Conservation (phyloP, 805 yeast species). For the Lipomyces yamadae region DNA sequence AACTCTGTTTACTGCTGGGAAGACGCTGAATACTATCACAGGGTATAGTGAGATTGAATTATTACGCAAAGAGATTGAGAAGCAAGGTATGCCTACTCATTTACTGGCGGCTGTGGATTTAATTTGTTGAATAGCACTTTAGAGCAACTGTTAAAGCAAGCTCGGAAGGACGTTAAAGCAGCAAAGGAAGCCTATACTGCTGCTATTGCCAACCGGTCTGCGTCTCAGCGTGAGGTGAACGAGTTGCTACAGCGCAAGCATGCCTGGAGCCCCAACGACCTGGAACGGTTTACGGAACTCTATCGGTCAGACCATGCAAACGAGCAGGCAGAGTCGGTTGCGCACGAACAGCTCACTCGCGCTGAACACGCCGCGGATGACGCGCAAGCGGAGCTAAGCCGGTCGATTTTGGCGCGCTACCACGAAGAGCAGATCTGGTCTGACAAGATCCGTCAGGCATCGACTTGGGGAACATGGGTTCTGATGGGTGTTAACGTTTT, state of each 20-base stretch:
- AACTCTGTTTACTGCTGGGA: constrained; percentile 47
- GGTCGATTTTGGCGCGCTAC: constrained; percentile 81
- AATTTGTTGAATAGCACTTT: constrained; percentile 38
- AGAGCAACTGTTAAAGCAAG: constrained; percentile 58
- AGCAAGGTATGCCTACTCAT: constrained; percentile 33
- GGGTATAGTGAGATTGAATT: constrained; percentile 84
- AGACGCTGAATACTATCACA: constrained; percentile 83
- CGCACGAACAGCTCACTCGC: constrained; percentile 52
- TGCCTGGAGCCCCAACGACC: constrained; percentile 76
- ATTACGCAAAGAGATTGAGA: constrained; percentile 64
- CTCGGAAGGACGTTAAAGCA: constrained; percentile 55
- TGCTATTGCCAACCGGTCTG: constrained; percentile 67
- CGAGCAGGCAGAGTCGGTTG: constrained; percentile 60
- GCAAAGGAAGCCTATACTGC: constrained; percentile 59
- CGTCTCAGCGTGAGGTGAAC: constrained; percentile 82
- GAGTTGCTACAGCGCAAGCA: constrained; percentile 84
- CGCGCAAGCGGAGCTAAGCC: constrained; percentile 68
- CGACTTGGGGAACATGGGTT: constrained; percentile 95
- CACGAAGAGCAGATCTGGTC: constrained; percentile 99
- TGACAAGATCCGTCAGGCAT: constrained; percentile 89
- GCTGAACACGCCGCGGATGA: constrained; percentile 71
- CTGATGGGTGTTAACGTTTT: constrained; percentile 85
- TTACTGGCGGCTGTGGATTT: not conserved
- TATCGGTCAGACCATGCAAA: constrained; percentile 81
- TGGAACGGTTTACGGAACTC: constrained; percentile 80